Conservation (phyloP, 306 rosid genomes). For the Sindora glabra region DNA sequence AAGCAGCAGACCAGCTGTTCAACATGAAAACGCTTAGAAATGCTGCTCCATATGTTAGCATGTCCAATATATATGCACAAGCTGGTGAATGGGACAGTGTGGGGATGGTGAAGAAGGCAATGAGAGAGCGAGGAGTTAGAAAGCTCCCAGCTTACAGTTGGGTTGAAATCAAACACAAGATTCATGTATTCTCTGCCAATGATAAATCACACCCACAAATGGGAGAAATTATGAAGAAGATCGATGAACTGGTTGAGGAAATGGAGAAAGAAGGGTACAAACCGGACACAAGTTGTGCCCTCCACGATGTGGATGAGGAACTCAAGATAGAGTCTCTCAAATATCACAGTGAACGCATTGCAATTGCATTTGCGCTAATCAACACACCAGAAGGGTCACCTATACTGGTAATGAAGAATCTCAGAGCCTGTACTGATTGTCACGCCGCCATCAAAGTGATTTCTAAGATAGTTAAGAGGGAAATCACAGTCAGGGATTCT, state of each 20-base stretch:
- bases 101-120: conserved; percentile 68
- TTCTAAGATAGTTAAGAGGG: conserved; percentile 45
- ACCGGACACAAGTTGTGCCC: conserved; percentile 72
- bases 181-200: conserved; percentile 63
- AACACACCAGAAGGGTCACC: conserved; percentile 69
- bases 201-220: conserved; percentile 55
- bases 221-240: conserved; percentile 47
- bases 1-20: conserved; percentile 67
- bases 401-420: conserved; percentile 74
- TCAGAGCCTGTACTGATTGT: conserved; percentile 74
- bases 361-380: conserved; percentile 77
- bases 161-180: conserved; percentile 68
- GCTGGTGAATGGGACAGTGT: conserved; percentile 84
- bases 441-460: conserved; percentile 67
- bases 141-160: conserved; percentile 78
- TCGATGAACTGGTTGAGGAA: conserved; percentile 42
- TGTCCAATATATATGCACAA: conserved; percentile 85
- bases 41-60: conserved; percentile 67
- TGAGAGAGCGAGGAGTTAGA: conserved; percentile 74
- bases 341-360: conserved; percentile 85
- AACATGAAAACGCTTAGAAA: conserved; percentile 58
- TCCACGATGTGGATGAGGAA: conserved; percentile 64
- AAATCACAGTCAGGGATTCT: conserved; percentile 71
- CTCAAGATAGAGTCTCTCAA: conserved; percentile 61
- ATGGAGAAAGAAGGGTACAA: conserved; percentile 73